Evolutionary conservation across 2,329 filamentous ascomycete genomes (phyloP).

Genomic region (Pyricularia sp.): DNA sequence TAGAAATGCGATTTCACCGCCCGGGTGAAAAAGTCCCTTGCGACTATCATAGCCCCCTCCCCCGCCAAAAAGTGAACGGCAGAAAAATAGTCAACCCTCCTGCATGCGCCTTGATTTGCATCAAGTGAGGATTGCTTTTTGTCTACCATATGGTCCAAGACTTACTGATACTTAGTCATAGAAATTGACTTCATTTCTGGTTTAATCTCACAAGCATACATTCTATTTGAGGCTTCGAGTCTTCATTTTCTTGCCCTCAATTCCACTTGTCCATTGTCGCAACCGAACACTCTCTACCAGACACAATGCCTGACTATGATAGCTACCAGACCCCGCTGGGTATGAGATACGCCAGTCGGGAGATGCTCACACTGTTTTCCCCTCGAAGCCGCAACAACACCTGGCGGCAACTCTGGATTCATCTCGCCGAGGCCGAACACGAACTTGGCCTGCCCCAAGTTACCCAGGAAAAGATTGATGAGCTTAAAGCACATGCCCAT

Average conservation of each 20-base stretch:
- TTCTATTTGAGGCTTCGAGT: not conserved
- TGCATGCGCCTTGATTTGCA: not conserved
- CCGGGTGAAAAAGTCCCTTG: too few species aligned
- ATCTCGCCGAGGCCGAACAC: conserved; percentile 69
- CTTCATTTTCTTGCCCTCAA: not conserved
- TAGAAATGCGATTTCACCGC: too few species aligned
- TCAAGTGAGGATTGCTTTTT: not conserved
- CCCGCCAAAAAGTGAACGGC: not conserved
- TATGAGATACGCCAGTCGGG: conserved; percentile 57
- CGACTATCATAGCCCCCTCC: too few species aligned
- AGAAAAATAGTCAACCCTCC: not conserved
- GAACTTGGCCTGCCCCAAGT: conserved; percentile 45
- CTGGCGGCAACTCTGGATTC: conserved; percentile 78
- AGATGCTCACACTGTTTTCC: conserved; percentile 72
- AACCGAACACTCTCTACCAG: not conserved
- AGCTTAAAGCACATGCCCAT: not conserved
- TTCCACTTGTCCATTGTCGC: not conserved
- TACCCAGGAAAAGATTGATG: not conserved
- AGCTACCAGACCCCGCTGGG: conserved; percentile 56
- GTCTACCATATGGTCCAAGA: not conserved
- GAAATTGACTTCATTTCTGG: not conserved
- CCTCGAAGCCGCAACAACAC: conserved; percentile 60
- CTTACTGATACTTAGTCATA: not conserved
- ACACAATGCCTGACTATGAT: conserved; percentile 21
- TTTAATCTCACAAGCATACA: not conserved